Evolutionary conservation across 2,329 filamentous ascomycete genomes (phyloP).

Genomic region (Trichoderma atroviride): DNA sequence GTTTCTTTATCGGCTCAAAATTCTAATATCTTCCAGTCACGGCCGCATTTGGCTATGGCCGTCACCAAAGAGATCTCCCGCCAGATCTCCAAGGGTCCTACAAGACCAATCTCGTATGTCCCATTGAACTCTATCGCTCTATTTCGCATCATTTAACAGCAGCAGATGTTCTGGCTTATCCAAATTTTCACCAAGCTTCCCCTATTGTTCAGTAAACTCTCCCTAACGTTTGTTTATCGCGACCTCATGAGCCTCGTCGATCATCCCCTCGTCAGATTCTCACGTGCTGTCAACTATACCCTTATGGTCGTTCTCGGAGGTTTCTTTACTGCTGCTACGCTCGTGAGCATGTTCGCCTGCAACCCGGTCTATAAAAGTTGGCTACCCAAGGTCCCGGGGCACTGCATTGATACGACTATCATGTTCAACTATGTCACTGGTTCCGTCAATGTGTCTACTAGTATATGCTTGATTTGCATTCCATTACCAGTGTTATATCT

Average conservation of each 20-base stretch:
- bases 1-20: background rate
- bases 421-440: conserved; percentile 6
- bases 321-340: background rate
- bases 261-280: background rate
- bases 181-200: conserved; percentile 4
- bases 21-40: background rate
- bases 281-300: background rate
- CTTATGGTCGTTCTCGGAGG: background rate
- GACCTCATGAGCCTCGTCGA: background rate
- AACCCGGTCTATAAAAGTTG: background rate
- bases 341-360: conserved; percentile 10
- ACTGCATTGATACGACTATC: background rate
- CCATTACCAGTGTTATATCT: background rate
- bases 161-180: conserved; percentile 1
- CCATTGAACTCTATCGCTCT: background rate
- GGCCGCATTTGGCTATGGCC: conserved; percentile 1
- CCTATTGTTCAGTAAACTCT: background rate
- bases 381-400: background rate
- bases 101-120: background rate
- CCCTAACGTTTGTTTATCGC: background rate
- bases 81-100: conserved; percentile 1
- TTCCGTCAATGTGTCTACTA: background rate
- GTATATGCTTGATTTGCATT: background rate
- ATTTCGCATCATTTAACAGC: background rate
- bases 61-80: background rate